phyloP scores from a whole-genome alignment of 352 stramenopile species.

The Globisporangium heterothallicum region DNA sequence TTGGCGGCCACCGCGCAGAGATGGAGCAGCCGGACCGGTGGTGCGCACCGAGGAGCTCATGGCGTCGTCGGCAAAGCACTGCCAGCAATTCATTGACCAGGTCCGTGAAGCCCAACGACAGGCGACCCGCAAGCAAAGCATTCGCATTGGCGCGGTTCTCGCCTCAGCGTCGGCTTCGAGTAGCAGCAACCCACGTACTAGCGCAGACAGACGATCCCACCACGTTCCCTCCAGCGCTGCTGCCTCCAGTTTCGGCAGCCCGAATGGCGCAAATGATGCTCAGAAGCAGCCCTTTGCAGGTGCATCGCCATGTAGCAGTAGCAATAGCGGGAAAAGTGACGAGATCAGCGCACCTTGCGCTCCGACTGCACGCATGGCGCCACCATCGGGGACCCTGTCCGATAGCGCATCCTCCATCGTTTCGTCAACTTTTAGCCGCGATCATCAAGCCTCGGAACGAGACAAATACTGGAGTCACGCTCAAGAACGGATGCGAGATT shows the following conservation, averaged over 20 bases:
- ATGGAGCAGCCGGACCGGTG: constrained; percentile 2
- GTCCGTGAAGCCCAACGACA: constrained; percentile 36
- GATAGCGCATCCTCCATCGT: background rate
- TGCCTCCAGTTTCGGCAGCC: no score
- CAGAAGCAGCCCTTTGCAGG: no score
- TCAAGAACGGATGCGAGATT: background rate
- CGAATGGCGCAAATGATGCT: no score
- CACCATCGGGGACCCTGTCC: no score
- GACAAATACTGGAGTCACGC: constrained; percentile 1
- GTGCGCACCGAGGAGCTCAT: constrained; percentile 54
- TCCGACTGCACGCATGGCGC: background rate
- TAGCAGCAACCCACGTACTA: background rate
- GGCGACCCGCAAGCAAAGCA: constrained; percentile 28
- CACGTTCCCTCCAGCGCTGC: no score
- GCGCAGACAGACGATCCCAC: no score
- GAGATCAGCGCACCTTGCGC: constrained; percentile 4
- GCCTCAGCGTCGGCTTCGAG: constrained; percentile 1
- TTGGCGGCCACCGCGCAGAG: background rate
- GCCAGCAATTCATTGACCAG: constrained; percentile 50
- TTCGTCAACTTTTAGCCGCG: background rate
- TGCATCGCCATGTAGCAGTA: background rate
- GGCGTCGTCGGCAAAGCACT: constrained; percentile 59
- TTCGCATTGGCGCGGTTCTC: constrained; percentile 17
- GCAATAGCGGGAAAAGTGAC: constrained; percentile 9
- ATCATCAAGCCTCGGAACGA: background rate